Base-by-base conservation (phyloP, 2,329 filamentous ascomycete species). In the Sclerotinia borealis region DNA sequence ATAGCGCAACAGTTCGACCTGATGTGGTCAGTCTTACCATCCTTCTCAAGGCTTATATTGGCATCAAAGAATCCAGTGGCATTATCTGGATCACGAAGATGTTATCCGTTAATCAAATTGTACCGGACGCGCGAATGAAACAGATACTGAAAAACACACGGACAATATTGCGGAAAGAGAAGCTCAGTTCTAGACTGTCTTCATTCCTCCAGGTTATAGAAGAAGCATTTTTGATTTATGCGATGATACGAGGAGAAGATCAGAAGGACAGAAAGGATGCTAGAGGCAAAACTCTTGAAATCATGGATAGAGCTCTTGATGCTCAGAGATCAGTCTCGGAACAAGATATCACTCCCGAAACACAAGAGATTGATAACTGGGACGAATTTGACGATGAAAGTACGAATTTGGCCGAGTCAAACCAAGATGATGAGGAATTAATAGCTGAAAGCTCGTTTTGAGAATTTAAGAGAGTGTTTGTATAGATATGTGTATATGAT, bases 41-140 rank as follows among this genome's bases (percentile, higher is more conserved):
- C 9, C 69, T 75, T 43, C 61, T 73, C 25, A 66, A 68, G 22
- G 69, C 68, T 17, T 73, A 72, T 52, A 67, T 74, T 13, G 60
- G 52, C 7, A 52, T 72, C 25, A 55, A 59, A 34, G 67, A 72
- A 58, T 34, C 39, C 4, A 37, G 45, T n/a, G 73, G 73, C 6
- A 54, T 75, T 13, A 52, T 65, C 17, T 74, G 70, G 71, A 67
- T 72, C 10, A 59, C 71, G 17, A 39, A 68, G 27, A 66, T 63
- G 31, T 48, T 74, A 6, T 48, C 52, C 15, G 51, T 45, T 41
- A 72, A 72, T 51, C 65, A 65, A 7, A 22, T 73, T 13, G 41
- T 62, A 25, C 72, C 73, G 0, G 71, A 74, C 37, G 29, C 34
- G 1, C 56, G 49, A 8, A 70, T 74, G 55, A 63, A 65, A 27